phyloP scores from a whole-genome alignment of 1,139 yeast genomes.

The Zygosaccharomyces pseudobailii region DNA sequence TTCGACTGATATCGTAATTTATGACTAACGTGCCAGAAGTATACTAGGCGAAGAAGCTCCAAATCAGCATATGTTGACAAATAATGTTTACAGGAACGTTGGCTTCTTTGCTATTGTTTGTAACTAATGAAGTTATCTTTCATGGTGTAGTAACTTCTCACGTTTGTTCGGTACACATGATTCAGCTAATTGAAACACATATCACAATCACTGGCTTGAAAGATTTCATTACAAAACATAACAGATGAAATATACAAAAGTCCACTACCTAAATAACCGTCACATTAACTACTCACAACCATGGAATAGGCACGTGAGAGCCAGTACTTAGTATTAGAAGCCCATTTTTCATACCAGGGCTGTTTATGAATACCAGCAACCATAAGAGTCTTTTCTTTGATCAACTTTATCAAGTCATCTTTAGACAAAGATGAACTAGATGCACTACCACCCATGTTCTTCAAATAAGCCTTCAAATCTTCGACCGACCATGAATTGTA shows the following conservation, averaged over 20 bases:
- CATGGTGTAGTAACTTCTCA: no score
- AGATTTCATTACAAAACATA: not conserved
- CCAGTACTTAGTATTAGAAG: not conserved
- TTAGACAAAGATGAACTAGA: slow-evolving; percentile 39
- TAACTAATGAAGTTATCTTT: no score
- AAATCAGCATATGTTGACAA: not conserved
- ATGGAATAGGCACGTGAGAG: not conserved
- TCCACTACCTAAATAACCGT: not conserved
- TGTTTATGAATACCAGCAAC: slow-evolving; percentile 32
- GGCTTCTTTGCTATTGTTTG: no score
- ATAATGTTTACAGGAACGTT: not conserved
- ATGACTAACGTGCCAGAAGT: not conserved
- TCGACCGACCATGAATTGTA: slow-evolving; percentile 50
- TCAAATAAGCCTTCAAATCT: slow-evolving; percentile 51
- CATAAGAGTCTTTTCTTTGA: slow-evolving; percentile 43
- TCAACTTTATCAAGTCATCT: slow-evolving; percentile 44
- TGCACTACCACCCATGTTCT: slow-evolving; percentile 43
- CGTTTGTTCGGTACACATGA: no score
- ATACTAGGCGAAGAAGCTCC: not conserved
- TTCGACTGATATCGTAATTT: not conserved
- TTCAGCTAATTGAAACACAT: no score
- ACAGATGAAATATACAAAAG: not conserved
- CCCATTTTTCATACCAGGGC: slow-evolving; percentile 23
- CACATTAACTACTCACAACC: not conserved
- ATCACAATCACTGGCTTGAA: not conserved